Evolutionary conservation across 2,329 filamentous ascomycete species (phyloP).

Genomic region (Sporothrix pallida): DNA sequence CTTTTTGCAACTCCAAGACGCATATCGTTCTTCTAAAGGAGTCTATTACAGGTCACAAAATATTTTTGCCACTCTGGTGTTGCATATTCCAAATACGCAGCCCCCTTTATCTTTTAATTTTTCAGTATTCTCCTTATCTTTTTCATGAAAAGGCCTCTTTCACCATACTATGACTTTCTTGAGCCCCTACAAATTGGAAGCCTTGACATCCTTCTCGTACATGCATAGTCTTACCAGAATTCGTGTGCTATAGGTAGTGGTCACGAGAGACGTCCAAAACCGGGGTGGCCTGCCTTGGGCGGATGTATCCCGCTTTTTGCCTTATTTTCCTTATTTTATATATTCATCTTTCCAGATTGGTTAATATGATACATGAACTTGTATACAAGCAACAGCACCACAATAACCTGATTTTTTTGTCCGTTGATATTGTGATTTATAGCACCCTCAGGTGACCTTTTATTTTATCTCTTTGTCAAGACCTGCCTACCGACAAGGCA

Average conservation of each 20-base stretch:
- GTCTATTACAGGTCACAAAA: background rate
- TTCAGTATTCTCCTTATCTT: too few relatives aligned
- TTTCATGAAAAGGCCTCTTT: too few relatives aligned
- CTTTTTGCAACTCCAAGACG: too few relatives aligned
- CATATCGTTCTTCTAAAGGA: too few relatives aligned
- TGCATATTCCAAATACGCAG: background rate
- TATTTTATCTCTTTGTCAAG: too few relatives aligned
- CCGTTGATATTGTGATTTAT: background rate
- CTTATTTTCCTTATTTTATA: too few relatives aligned
- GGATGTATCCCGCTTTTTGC: background rate
- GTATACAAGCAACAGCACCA: background rate
- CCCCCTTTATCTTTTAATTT: background rate
- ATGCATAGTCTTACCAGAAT: constrained; percentile 10
- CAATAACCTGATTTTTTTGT: background rate
- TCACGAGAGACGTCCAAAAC: constrained; percentile 10
- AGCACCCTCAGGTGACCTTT: constrained; percentile 13
- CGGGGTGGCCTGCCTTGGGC: constrained; percentile 12
- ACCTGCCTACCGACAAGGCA: background rate
- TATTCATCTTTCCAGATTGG: too few relatives aligned
- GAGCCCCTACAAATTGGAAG: too few relatives aligned
- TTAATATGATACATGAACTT: background rate
- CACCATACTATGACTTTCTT: background rate
- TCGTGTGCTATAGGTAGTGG: constrained; percentile 7
- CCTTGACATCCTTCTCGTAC: background rate
- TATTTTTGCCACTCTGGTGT: background rate